Percentiles rank a stretch among this genome's conserved stretches.
phyloP scores from a whole-genome alignment of 1,284 basidiomycete genomes.

The Boletus mariae region DNA sequence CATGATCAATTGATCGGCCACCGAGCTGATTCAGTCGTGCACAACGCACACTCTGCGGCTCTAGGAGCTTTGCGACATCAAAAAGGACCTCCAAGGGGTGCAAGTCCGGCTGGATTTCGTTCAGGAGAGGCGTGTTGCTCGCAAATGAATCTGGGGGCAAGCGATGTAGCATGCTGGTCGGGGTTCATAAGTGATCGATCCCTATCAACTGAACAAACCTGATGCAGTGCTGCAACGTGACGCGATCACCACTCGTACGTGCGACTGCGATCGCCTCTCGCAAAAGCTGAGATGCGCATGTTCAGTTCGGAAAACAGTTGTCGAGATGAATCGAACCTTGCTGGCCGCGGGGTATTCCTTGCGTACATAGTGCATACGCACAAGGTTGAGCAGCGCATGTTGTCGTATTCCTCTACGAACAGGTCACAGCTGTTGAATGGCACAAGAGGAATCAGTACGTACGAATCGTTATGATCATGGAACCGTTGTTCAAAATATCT shows the following conservation, averaged over 20 bases:
- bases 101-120: constrained; percentile 72
- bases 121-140: constrained; percentile 49
- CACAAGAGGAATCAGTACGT: constrained; percentile 27
- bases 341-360: constrained; percentile 63
- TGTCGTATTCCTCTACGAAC: constrained; percentile 65
- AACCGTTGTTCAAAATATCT: constrained; percentile 81
- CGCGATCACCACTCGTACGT: constrained; percentile 64
- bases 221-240: constrained; percentile 73
- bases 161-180: constrained; percentile 61
- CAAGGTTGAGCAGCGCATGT: constrained; percentile 72
- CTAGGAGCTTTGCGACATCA: constrained; percentile 43
- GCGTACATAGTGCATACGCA: constrained; percentile 69
- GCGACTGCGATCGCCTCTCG: constrained; percentile 72
- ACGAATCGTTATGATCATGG: constrained; percentile 75
- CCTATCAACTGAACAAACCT: constrained; percentile 50
- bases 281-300: constrained; percentile 46
- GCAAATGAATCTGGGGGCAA: constrained; percentile 44
- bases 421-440: constrained; percentile 3
- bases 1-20: constrained; percentile 13
- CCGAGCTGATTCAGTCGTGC: neutral
- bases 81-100: constrained; percentile 73
- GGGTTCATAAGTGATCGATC: constrained; percentile 11
- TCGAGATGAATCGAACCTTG: constrained; percentile 43
- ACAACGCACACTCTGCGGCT: constrained; percentile 30
- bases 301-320: constrained; percentile 1